Base-by-base conservation (phyloP, 768 basidiomycete genomes). In the Punctularia strigosozonata region DNA sequence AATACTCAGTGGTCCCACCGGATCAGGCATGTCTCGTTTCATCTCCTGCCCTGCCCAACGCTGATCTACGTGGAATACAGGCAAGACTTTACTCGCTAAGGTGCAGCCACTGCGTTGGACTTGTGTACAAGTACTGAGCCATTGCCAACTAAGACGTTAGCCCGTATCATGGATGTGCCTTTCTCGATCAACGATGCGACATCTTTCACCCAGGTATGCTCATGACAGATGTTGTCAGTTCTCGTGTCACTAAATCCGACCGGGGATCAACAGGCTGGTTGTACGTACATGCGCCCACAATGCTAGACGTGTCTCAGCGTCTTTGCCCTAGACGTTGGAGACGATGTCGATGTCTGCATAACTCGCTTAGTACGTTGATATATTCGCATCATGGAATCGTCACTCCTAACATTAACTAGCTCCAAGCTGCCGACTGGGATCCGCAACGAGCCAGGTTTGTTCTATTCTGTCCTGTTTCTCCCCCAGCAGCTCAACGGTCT, bases 181-280 rank as follows among this genome's bases (percentile, higher is more conserved):
- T 98, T 95, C 56, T 92, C 91, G 14, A 74, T 83, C 43, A 86
- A 78, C 50, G 92, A 97, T 50, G 94, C 92, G 17, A 97, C 92
- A 15, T 75, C 89, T 3, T 88, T 95, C 50, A 98, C 94, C 8
- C 87, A 90, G 64, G 86, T 82, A 43, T 41, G 65, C 48, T 46
- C 17, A 36, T 17, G 31, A 24, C 40, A 20, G 22, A 24, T 15
- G 30, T 8, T 20, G 31, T 23, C 20, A 3, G 25, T 31, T 31
- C 31, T 41, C 33, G 40, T 40, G 23, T 36, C 17, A 8, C 31
- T 20, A 43, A 44, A 20, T n/a, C n/a, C n/a, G n/a, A n/a, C n/a
- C n/a, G n/a, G n/a, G 17, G n/a, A 25, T 6, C 22, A 2, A 24
- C 33, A 85, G 80, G 80, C 80, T 7, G 81, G 81, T 57, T 84